Evolutionary conservation across 306 rosid genomes (phyloP).

Genomic region (Acmispon strigosus): DNA sequence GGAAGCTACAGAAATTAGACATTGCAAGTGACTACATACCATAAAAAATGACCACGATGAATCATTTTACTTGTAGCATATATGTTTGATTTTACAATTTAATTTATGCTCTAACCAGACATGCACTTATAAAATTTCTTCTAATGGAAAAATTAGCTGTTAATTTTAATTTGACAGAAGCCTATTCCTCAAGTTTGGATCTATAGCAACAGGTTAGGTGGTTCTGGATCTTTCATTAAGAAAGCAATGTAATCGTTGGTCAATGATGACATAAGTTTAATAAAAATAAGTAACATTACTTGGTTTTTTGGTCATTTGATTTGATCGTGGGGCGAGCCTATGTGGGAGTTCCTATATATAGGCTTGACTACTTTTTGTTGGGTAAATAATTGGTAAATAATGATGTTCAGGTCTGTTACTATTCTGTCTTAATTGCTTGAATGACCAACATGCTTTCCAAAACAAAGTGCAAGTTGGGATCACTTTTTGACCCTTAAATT

Average conservation of each 20-base stretch:
- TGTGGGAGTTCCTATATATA: conserved; percentile 31
- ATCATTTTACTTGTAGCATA: too few species aligned
- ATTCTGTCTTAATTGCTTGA: conserved; percentile 20
- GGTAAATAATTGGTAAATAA: conserved; percentile 40
- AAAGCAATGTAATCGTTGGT: neutral
- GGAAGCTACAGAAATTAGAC: too few species aligned
- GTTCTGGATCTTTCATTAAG: neutral
- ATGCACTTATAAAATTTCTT: too few species aligned
- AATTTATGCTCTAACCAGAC: too few species aligned
- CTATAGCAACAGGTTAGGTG: neutral
- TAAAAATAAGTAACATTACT: neutral
- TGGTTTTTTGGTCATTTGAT: conserved; percentile 14
- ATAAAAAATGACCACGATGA: too few species aligned
- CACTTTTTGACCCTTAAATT: conserved; percentile 31
- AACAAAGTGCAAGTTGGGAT: conserved; percentile 28
- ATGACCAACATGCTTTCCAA: conserved; percentile 31
- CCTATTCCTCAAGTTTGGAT: too few species aligned
- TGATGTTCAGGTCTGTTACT: conserved; percentile 19
- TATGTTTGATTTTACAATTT: too few species aligned
- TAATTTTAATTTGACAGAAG: too few species aligned
- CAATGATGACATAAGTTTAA: neutral
- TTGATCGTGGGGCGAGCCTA: conserved; percentile 28
- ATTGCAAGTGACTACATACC: too few species aligned
- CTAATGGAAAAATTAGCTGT: too few species aligned
- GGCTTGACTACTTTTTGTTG: conserved; percentile 42